Evolutionary conservation across 2,329 filamentous ascomycete species (phyloP), one percentile per base, ranked within the genome.

Genomic region (Aspergillus intermedius): DNA sequence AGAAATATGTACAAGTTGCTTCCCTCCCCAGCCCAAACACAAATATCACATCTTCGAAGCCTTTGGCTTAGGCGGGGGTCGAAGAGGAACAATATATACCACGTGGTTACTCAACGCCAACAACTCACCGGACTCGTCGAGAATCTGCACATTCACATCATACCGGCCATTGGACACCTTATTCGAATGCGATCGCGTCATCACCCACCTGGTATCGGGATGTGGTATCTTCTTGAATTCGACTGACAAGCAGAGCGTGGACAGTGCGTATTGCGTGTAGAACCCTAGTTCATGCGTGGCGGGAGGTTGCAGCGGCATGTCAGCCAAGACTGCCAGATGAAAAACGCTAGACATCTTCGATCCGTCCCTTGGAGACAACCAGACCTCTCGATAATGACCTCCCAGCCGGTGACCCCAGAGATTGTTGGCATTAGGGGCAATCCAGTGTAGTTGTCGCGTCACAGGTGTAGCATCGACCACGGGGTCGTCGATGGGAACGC

Each of bases 351-450:
- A 53, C 40, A 57, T 47, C 21, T 34, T 49, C 7, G 54, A 53
- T 5, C 54, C 53, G 41, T 58, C 56, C n/a, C 51, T 49, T 42
- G 57, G 55, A 4, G 57, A 58, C 8, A 60, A 28, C 57, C 56
- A 60, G 3, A 58, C 53, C 28, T 60, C 57, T 6, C 57, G 51
- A 13, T 55, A 30, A 39, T 60, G 56, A 3, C 57, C 55, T 8
- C 57, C 57, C 3, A 60, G 42, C 9, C 57, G 47, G 19, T 60
- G 57, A n/a, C 57, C 57, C 56, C 57, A 60, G 23, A 58, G 49
- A 17, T 52, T 54, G 34, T 54, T 44, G 5, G 51, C 30, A 9
- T 47, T 50, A 4, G 57, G 55, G 2, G 56, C 53, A 15, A 58
- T 44, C 57, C 55, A 58, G 25, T 57, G 45, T 37, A 60, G 37